These are phyloP conservation scores for Oryza nivara DNA, from an alignment of 176 grass and related monocot species.

Conservation along the genomic window DNA sequence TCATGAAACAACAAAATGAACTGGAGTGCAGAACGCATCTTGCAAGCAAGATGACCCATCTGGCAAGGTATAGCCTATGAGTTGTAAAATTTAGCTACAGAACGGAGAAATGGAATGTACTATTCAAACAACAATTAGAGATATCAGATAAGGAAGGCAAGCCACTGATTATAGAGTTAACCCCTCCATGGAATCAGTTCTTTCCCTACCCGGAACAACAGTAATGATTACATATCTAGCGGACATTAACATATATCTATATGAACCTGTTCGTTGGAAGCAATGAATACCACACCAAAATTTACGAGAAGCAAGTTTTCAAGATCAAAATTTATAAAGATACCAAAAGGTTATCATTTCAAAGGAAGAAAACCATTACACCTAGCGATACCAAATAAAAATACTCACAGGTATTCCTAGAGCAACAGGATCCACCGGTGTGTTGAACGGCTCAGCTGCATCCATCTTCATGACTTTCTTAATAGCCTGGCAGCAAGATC, in stretches of 20 bases:
- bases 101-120: too few relatives aligned
- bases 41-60: too few relatives aligned
- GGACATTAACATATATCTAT: neutral
- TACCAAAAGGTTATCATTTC: constrained; percentile 1
- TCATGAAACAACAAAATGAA: neutral
- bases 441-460: constrained; percentile 87
- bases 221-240: neutral
- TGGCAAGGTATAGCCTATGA: too few relatives aligned
- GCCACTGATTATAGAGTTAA: too few relatives aligned
- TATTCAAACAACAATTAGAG: too few relatives aligned
- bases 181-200: too few relatives aligned
- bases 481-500: constrained; percentile 62
- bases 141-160: too few relatives aligned
- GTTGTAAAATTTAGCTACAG: too few relatives aligned
- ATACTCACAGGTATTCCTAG: constrained; percentile 93
- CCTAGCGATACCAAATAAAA: constrained; percentile 19
- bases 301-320: neutral
- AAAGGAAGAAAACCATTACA: neutral
- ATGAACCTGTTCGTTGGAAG: constrained; percentile 8
- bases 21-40: too few relatives aligned
- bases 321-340: neutral
- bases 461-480: constrained; percentile 98
- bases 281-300: neutral
- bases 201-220: neutral
- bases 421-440: constrained; percentile 84